These are phyloP conservation scores for Blastomyces parvus DNA, from an alignment of 2,329 filamentous ascomycete species.

Conservation along the genomic window DNA sequence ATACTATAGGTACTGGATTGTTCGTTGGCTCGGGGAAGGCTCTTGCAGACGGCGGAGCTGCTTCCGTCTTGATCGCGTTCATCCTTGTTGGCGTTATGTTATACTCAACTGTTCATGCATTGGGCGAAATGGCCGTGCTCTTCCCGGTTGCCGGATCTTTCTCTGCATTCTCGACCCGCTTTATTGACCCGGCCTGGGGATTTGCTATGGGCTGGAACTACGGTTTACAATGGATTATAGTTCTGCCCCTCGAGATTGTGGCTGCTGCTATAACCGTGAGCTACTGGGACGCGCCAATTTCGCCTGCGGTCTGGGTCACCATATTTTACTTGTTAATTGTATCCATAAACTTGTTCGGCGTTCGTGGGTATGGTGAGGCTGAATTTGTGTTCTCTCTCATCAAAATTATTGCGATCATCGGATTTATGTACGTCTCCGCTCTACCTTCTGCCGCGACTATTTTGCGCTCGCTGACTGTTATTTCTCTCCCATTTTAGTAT, in stretches of 20 bases:
- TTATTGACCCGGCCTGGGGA: constrained; percentile 42
- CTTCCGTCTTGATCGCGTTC: constrained; percentile 38
- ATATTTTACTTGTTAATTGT: constrained; percentile 51
- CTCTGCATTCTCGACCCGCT: constrained; percentile 34
- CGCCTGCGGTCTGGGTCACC: constrained; percentile 35
- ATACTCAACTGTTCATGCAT: constrained; percentile 52
- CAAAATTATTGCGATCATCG: constrained; percentile 43
- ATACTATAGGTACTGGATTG: constrained; percentile 31
- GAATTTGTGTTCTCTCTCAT: constrained; percentile 45
- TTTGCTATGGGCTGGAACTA: constrained; percentile 45
- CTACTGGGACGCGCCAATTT: constrained; percentile 44
- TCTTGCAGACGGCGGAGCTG: constrained; percentile 33
- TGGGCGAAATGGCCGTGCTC: constrained; percentile 43
- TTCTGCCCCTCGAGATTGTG: constrained; percentile 63
- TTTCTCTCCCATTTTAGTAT: constrained; percentile 46
- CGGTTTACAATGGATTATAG: constrained; percentile 60
- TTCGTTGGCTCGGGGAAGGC: constrained; percentile 35
- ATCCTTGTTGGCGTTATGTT: constrained; percentile 47
- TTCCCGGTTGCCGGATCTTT: constrained; percentile 42
- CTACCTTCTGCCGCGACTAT: constrained; percentile 36
- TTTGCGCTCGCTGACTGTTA: constrained; percentile 43
- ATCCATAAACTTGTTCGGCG: constrained; percentile 51
- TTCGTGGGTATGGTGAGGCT: constrained; percentile 41
- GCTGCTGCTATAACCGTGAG: constrained; percentile 54
- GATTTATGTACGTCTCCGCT: constrained; percentile 44